These are phyloP conservation scores for Trichophyton schoenleinii DNA, from an alignment of 2,329 filamentous ascomycete species.

Conservation along the genomic window DNA sequence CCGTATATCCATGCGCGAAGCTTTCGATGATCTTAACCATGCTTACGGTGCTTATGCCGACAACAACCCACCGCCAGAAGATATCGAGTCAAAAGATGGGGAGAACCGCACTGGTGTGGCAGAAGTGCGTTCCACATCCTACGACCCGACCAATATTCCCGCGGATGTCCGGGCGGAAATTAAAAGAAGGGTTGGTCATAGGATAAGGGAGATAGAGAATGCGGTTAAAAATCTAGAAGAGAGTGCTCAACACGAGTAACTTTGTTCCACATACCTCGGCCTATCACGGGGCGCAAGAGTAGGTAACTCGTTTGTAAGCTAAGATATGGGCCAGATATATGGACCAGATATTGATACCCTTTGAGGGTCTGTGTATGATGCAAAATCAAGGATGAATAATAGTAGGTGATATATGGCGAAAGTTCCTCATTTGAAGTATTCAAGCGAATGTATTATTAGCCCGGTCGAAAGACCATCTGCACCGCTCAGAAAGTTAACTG, in stretches of 20 bases:
- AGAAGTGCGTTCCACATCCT: slow-evolving; percentile 20
- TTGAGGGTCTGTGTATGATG: background rate
- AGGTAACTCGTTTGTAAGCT: background rate
- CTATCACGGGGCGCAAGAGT: background rate
- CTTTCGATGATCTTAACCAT: slow-evolving; percentile 28
- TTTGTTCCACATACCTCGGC: background rate
- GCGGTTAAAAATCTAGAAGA: slow-evolving; percentile 33
- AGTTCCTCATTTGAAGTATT: too few relatives aligned
- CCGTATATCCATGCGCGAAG: slow-evolving; percentile 35
- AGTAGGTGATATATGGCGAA: too few relatives aligned
- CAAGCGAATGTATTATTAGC: background rate
- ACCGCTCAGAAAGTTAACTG: background rate
- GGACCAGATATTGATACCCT: too few relatives aligned
- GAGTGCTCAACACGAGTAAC: slow-evolving; percentile 18
- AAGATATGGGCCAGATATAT: too few relatives aligned
- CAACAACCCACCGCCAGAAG: slow-evolving; percentile 1
- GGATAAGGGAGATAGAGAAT: slow-evolving; percentile 36
- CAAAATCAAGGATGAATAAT: background rate
- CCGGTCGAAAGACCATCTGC: background rate
- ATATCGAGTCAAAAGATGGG: slow-evolving; percentile 9
- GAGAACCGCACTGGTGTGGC: slow-evolving; percentile 3
- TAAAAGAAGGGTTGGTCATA: slow-evolving; percentile 31
- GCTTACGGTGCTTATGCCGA: slow-evolving; percentile 26
- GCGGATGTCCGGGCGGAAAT: slow-evolving; percentile 30
- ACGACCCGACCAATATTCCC: slow-evolving; percentile 21